Conservation (phyloP, 2,329 filamentous ascomycete species). For the Aspergillus ustus region DNA sequence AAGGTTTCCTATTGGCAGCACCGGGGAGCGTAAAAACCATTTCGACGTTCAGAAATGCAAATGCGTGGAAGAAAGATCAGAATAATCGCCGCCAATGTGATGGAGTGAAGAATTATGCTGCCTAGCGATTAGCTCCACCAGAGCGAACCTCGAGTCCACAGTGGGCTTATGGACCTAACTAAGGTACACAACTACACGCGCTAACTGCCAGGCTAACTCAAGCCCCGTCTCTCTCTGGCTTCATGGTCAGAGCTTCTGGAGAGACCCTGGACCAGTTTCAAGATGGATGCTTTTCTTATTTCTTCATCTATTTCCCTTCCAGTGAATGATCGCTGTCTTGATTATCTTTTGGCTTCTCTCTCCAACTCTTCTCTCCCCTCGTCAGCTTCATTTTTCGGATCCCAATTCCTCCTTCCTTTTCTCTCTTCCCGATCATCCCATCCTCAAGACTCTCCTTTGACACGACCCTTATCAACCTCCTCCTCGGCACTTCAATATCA, state of each 20-base stretch:
- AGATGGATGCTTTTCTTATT: slow-evolving; percentile 24
- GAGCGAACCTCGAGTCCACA: slow-evolving; percentile 21
- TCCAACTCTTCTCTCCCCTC: slow-evolving; percentile 8
- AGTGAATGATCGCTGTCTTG: slow-evolving; percentile 9
- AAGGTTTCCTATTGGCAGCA: not conserved
- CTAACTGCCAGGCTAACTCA: slow-evolving; percentile 10
- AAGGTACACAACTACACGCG: slow-evolving; percentile 6
- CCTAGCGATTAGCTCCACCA: slow-evolving; percentile 23
- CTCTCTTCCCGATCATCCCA: not conserved
- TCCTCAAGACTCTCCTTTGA: not conserved
- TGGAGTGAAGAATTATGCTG: slow-evolving; percentile 22
- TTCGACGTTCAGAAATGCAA: not conserved
- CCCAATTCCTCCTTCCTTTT: not conserved
- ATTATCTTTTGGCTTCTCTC: slow-evolving; percentile 5
- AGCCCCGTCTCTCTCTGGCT: slow-evolving; percentile 15
- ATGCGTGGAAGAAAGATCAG: not conserved
- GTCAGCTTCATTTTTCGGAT: not conserved
- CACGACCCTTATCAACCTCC: slow-evolving; percentile 3
- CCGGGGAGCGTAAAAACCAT: not conserved
- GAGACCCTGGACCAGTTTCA: slow-evolving; percentile 32
- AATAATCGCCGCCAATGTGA: slow-evolving; percentile 10
- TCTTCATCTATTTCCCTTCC: slow-evolving; percentile 19
- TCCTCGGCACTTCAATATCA: not conserved
- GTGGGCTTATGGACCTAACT: slow-evolving; percentile 15
- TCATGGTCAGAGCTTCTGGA: slow-evolving; percentile 30